phyloP scores from a whole-genome alignment of 2,329 filamentous ascomycete species.

The Trichoderma atrobrunneum region DNA sequence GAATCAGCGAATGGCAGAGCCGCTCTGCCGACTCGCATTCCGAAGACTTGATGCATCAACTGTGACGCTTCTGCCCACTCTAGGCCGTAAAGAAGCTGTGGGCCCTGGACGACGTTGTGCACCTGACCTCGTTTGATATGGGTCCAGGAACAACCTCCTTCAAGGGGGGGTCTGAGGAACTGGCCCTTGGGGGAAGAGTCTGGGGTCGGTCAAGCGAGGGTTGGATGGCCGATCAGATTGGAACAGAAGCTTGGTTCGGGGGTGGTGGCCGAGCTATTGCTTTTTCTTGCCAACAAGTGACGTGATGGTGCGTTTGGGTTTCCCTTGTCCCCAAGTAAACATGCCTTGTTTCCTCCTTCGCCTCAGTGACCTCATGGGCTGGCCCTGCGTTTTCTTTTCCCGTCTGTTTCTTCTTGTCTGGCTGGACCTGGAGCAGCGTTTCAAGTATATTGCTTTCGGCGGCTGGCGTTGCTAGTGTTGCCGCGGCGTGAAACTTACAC shows the following conservation, averaged over 20 bases:
- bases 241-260: background rate
- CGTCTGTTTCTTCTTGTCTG: background rate
- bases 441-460: slow-evolving; percentile 6
- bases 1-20: slow-evolving; percentile 14
- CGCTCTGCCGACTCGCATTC: slow-evolving; percentile 15
- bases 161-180: background rate
- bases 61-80: slow-evolving; percentile 16
- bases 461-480: background rate
- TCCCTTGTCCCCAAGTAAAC: background rate
- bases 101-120: slow-evolving; percentile 16
- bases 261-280: background rate
- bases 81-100: slow-evolving; percentile 16
- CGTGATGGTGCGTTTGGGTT: slow-evolving; percentile 13
- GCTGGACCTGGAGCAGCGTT: background rate
- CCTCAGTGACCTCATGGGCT: slow-evolving; percentile 7
- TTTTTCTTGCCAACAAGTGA: background rate
- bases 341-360: background rate
- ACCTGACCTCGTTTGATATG: slow-evolving; percentile 21
- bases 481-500: slow-evolving; percentile 2
- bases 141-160: slow-evolving; percentile 19
- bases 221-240: slow-evolving; percentile 2
- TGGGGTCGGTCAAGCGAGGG: slow-evolving; percentile 11
- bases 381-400: background rate
- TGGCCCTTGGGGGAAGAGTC: background rate
- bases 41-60: slow-evolving; percentile 17